Conservation (phyloP, 768 basidiomycete genomes). For the Leccinum disarticulatum region DNA sequence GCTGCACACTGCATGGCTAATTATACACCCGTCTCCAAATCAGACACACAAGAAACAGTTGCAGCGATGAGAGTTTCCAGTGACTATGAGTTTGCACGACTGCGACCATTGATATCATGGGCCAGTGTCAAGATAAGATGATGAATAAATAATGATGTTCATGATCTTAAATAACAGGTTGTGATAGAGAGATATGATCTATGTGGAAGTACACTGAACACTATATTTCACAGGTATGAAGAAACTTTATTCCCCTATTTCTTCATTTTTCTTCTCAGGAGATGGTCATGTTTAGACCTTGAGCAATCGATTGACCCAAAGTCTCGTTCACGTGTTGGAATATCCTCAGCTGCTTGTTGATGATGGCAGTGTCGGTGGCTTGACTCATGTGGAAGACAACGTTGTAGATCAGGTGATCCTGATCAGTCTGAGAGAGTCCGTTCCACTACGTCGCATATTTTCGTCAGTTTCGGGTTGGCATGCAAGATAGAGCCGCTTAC, state of each 20-base stretch:
- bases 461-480: not conserved
- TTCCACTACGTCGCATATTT: conserved; percentile 26
- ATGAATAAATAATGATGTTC: not conserved
- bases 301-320: conserved; percentile 38
- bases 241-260: conserved; percentile 11
- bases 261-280: not conserved
- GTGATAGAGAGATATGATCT: not conserved
- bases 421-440: conserved; percentile 34
- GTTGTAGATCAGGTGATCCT: conserved; percentile 39
- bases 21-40: no score
- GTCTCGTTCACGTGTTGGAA: conserved; percentile 39
- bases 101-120: not conserved
- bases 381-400: conserved; percentile 38
- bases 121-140: not conserved
- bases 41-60: not conserved
- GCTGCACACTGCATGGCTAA: no score
- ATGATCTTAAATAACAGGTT: not conserved
- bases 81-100: not conserved
- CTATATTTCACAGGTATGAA: conserved; percentile 1
- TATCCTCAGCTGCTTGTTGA: conserved; percentile 33
- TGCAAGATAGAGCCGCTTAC: conserved; percentile 6
- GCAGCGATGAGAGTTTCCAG: not conserved
- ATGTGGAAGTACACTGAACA: not conserved
- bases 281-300: conserved; percentile 29
- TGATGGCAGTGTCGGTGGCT: conserved; percentile 29